Evolutionary conservation across 805 yeast species (phyloP), one percentile per base, ranked within the genome.

Genomic region (Schwanniomyces occidentalis): DNA sequence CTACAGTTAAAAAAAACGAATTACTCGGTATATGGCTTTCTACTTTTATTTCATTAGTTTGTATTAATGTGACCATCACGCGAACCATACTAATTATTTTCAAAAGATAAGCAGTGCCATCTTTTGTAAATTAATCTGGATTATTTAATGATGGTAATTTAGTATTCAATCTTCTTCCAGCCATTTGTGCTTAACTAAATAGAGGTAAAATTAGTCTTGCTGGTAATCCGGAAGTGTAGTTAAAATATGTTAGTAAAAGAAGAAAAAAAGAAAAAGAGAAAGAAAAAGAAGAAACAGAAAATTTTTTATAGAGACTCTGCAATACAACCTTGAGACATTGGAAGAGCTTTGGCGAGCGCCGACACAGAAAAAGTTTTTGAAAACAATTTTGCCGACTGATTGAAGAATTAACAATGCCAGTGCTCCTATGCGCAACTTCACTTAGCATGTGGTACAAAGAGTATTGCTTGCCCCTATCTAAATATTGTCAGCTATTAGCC

Each of bases 131-230:
- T n/a, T 35, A 46, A 37, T 17, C 46, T 58, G 61, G 69, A 66
- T 66, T 65, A 56, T 60, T 54, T 50, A 57, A 51, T 54, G 60
- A 47, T 41, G 58, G 56, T 24, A 16, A 24, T 15, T 9, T 14
- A 19, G 16, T 20, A 49, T 37, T n/a, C n/a, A n/a, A 37, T 68
- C 71, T 68, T 59, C 73, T 61, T 68, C 68, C 63, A 62, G 74
- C 74, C 74, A 68, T 68, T 68, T 66, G 34, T 68, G 74, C 74
- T 65, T 46, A 49, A 60, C 70, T 61, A 61, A 65, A 68, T 47
- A 46, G 68, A 48, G 48, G 55, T 41, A 51, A 8, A 30, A 34
- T 63, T 54, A 65, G 71, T 58, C 44, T 65, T 45, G 74, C 74
- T 68, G 74, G 74, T 68, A 66, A 39, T 67, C 73, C 71, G 52